These are phyloP conservation scores for Harrya chromipes DNA, from an alignment of 768 basidiomycete species.

Conservation along the genomic window DNA sequence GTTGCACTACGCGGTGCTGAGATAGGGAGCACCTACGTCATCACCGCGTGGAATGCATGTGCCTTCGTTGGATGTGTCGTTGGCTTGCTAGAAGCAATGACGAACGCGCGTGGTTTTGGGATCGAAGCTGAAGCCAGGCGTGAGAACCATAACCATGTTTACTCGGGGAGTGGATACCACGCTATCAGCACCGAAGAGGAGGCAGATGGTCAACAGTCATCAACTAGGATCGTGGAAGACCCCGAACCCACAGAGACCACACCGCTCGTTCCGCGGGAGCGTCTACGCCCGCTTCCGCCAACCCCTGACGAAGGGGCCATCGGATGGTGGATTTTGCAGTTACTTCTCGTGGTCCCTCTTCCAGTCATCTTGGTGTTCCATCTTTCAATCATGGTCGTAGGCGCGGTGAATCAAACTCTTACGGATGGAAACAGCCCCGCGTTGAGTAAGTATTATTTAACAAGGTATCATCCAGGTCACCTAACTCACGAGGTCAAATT, in stretches of 20 bases:
- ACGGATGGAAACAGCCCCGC: slow-evolving; percentile 56
- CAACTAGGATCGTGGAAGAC: slow-evolving; percentile 31
- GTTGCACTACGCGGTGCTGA: slow-evolving; percentile 38
- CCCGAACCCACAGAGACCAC: slow-evolving; percentile 53
- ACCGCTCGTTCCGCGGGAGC: slow-evolving; percentile 45
- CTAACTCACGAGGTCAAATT: background rate
- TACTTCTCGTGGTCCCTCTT: slow-evolving; percentile 51
- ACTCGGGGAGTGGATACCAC: slow-evolving; percentile 25
- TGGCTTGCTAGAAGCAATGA: slow-evolving; percentile 36
- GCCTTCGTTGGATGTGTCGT: slow-evolving; percentile 41
- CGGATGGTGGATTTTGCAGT: slow-evolving; percentile 59
- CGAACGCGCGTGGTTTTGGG: slow-evolving; percentile 14
- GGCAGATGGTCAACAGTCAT: slow-evolving; percentile 9
- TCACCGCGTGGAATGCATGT: slow-evolving; percentile 52
- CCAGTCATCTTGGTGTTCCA: slow-evolving; percentile 54
- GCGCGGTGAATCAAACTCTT: slow-evolving; percentile 53
- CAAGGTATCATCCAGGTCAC: background rate
- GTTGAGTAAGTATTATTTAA: slow-evolving; percentile 40
- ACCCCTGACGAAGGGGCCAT: slow-evolving; percentile 16
- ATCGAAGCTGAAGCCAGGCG: slow-evolving; percentile 1
- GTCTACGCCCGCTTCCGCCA: slow-evolving; percentile 3
- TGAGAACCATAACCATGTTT: slow-evolving; percentile 5
- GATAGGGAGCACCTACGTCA: slow-evolving; percentile 55
- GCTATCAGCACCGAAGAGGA: slow-evolving; percentile 22
- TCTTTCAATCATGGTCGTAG: slow-evolving; percentile 44